A percentile compares a stretch with the other conserved stretches of the same genome.
These are phyloP conservation scores for Lentinus brumalis DNA, from an alignment of 768 basidiomycete species.

Conservation along the genomic window DNA sequence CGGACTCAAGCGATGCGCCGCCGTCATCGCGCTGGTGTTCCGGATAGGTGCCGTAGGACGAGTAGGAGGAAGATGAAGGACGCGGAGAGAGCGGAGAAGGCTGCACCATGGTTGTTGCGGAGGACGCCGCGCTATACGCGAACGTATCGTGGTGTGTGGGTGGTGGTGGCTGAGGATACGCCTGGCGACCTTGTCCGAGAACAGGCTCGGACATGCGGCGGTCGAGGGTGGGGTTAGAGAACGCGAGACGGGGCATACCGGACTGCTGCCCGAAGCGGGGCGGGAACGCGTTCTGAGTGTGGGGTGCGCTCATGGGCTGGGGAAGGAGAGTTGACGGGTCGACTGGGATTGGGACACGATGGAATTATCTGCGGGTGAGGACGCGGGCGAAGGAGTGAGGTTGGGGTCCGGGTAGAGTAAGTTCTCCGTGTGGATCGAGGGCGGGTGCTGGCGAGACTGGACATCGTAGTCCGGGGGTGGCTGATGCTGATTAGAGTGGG, in stretches of 20 bases:
- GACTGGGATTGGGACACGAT: constrained; percentile 10
- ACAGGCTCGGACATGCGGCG: constrained; percentile 74
- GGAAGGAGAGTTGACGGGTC: constrained; percentile 18
- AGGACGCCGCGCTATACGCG: constrained; percentile 9
- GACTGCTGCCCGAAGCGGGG: constrained; percentile 8
- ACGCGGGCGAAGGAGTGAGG: constrained; percentile 23
- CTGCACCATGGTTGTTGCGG: constrained; percentile 13
- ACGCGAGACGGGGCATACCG: constrained; percentile 9
- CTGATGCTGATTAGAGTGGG: background rate
- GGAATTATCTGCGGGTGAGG: constrained; percentile 16
- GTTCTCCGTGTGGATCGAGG: constrained; percentile 20
- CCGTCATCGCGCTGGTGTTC: constrained; percentile 18
- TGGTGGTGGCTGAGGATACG: constrained; percentile 15
- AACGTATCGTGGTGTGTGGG: constrained; percentile 12
- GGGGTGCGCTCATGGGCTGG: constrained; percentile 23
- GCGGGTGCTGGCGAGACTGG: constrained; percentile 20
- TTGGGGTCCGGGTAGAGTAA: constrained; percentile 15
- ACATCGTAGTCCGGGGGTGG: constrained; percentile 5
- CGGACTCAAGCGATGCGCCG: constrained; percentile 16
- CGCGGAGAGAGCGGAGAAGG: constrained; percentile 19
- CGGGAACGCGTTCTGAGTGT: constrained; percentile 21
- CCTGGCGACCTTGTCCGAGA: constrained; percentile 22
- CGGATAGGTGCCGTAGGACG: constrained; percentile 14
- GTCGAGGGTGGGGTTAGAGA: constrained; percentile 42
- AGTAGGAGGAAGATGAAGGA: constrained; percentile 18